Percentiles rank a stretch among this genome's conserved stretches.
These are phyloP conservation scores for Phialemonium atrogriseum DNA, from an alignment of 2,329 filamentous ascomycete species.

Conservation along the genomic window DNA sequence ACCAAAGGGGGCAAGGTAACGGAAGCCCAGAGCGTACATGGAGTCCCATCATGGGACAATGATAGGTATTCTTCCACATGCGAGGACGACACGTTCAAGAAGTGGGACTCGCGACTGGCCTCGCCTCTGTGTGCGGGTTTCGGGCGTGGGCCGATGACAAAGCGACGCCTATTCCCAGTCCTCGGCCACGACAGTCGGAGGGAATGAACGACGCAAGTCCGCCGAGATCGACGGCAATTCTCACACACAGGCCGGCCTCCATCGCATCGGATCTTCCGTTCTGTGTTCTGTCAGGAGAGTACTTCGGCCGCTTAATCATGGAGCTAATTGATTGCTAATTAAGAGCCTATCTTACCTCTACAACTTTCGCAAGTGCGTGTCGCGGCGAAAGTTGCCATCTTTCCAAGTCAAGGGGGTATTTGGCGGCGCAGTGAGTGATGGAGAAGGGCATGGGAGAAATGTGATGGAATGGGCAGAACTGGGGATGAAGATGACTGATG, in stretches of 20 bases:
- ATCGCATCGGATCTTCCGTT: not conserved
- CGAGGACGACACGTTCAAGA: not conserved
- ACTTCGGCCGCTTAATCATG: no score
- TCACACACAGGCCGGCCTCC: not conserved
- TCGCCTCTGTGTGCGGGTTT: not conserved
- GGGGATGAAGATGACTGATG: not conserved
- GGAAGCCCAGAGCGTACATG: no score
- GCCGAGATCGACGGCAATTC: not conserved
- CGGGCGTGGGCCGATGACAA: not conserved
- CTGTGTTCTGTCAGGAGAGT: no score
- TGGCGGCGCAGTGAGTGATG: no score
- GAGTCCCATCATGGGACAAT: not conserved
- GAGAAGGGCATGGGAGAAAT: no score
- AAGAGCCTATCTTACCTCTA: slow-evolving; percentile 1
- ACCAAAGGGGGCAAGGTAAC: no score
- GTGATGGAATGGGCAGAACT: no score
- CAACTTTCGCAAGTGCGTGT: not conserved
- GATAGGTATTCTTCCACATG: not conserved
- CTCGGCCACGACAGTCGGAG: not conserved
- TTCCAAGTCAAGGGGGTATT: no score
- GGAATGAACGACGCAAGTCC: not conserved
- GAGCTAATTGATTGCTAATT: no score
- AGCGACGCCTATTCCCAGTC: not conserved
- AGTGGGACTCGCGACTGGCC: no score
- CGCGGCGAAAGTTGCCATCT: not conserved